Base-by-base conservation (phyloP, 2,329 filamentous ascomycete species). In the Talaromyces sp. region DNA sequence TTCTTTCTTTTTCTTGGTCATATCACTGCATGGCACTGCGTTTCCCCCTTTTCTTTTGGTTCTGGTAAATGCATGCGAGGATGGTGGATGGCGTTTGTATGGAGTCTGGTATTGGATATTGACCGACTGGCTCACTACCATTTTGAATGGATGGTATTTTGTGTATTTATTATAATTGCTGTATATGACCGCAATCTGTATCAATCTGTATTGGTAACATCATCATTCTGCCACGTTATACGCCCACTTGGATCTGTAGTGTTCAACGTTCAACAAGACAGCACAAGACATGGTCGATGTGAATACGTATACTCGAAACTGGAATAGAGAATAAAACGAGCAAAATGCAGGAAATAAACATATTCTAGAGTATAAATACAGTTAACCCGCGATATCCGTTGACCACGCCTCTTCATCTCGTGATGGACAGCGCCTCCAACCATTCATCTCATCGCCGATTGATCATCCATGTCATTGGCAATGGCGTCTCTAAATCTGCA, bases 301-400 rank as follows among this genome's bases (percentile, higher is more conserved):
- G 24, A 16, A 50, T 16, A 6, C 6, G 6, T 9, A 31, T 3
- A 31, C 24, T 31, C 14, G 49, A 16, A 7, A 52, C 10, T 47
- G n/a, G n/a, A 10, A 10, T n/a, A 19, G 10, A 45, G 16, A 43
- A 3, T n/a, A 19, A 22, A 45, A 45, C 1, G 8, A 8, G 24
- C 4, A 7, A 52, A 54, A 31, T 31, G 27, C 27, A 31, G 27
- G 27, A 22, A 14, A 56, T 56, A 56, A 50, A 37, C 14, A 33
- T 52, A 56, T 56, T 56, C 52, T 50, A 33, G 11, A 50, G 52
- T 61, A 61, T 52, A 61, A 61, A 11, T 61, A 61, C 59, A 61
- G 33, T 3, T 37, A 14, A 37, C 33, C 19, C n/a, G 31, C 33
- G 31, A 56, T 39, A 39, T 24, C 33, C 31, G 33, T 56, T 8